These are phyloP conservation scores for Hypomyces rosellus DNA, from an alignment of 2,329 filamentous ascomycete genomes.

Conservation along the genomic window DNA sequence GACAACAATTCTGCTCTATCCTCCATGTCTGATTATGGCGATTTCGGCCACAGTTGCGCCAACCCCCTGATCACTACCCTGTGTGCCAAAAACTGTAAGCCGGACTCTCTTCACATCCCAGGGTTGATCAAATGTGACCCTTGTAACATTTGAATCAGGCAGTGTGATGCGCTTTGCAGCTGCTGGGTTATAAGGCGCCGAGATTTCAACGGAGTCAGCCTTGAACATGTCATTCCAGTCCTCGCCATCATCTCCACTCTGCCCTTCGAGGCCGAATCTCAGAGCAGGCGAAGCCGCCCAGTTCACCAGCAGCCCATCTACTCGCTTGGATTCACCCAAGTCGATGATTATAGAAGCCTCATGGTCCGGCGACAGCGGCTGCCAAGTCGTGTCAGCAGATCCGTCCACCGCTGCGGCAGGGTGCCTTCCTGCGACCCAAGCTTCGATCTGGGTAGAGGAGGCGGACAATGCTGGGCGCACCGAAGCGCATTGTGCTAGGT, in stretches of 20 bases:
- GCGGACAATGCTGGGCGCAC: not conserved
- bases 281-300: not conserved
- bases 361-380: not conserved
- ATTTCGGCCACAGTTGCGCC: not conserved
- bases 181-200: not conserved
- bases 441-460: not conserved
- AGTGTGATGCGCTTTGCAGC: not conserved
- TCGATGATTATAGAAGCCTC: not conserved
- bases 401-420: not conserved
- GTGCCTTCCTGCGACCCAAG: not conserved
- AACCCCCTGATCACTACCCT: not conserved
- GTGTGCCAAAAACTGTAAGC: not conserved
- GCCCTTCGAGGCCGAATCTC: not conserved
- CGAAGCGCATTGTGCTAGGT: not conserved
- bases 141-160: not conserved
- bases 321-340: not conserved
- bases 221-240: not conserved
- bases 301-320: not conserved
- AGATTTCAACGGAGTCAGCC: not conserved
- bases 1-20: too few species aligned
- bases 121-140: not conserved
- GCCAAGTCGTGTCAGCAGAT: not conserved
- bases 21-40: not conserved
- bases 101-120: not conserved
- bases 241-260: not conserved